phyloP scores from a whole-genome alignment of 2,329 filamentous ascomycete species.

The Fusarium succisae region DNA sequence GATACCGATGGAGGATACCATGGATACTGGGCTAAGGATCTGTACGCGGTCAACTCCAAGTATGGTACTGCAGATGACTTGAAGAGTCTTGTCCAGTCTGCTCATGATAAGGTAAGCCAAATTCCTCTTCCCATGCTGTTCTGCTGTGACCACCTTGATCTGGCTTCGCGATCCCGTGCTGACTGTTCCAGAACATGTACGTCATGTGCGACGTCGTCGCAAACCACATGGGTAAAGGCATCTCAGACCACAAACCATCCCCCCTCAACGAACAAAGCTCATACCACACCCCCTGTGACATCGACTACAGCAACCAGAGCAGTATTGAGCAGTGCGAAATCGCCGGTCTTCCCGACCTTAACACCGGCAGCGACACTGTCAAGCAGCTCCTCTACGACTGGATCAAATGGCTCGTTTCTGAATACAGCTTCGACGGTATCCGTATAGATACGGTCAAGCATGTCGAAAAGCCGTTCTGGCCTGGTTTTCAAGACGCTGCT shows the following conservation, averaged over 20 bases:
- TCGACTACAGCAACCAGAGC: constrained; percentile 26
- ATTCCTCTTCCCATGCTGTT: no score
- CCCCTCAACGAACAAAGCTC: constrained; percentile 57
- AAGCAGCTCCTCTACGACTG: constrained; percentile 64
- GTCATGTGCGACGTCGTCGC: constrained; percentile 71
- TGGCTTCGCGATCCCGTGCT: background rate
- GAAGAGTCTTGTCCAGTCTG: constrained; percentile 23
- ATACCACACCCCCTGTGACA: constrained; percentile 14
- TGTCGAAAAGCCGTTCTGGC: constrained; percentile 67
- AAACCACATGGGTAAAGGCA: constrained; percentile 65
- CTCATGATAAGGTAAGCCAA: constrained; percentile 22
- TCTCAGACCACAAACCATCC: constrained; percentile 53
- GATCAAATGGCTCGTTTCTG: constrained; percentile 65
- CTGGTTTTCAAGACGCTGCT: constrained; percentile 60
- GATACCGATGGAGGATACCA: constrained; percentile 29
- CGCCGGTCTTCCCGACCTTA: constrained; percentile 65
- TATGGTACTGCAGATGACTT: constrained; percentile 22
- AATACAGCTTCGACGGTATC: constrained; percentile 70
- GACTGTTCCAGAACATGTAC: constrained; percentile 49
- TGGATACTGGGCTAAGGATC: constrained; percentile 32
- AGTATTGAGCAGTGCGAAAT: constrained; percentile 21
- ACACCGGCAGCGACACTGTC: constrained; percentile 62
- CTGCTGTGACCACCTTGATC: background rate
- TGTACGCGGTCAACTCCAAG: constrained; percentile 25
- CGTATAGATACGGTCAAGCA: constrained; percentile 71